These are phyloP conservation scores for Hypoxylon intermedium DNA, from an alignment of 495 filamentous ascomycete species.

Conservation along the genomic window DNA sequence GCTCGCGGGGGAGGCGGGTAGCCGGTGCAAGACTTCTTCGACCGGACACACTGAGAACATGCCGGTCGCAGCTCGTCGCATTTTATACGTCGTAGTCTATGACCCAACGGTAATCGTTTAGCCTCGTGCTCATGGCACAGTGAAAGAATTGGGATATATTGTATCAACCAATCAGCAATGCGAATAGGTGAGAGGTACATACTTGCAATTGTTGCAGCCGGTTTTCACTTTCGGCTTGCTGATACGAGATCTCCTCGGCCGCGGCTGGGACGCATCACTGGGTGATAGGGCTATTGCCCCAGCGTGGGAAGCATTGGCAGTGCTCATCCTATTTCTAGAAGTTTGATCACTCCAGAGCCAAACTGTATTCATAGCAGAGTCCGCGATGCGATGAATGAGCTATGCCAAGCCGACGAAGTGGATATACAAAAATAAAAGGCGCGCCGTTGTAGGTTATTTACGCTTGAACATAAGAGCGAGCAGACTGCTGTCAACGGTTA, in stretches of 20 bases:
- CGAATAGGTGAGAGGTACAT: conserved; percentile 45
- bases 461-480: conserved; percentile 1
- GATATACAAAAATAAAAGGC: background rate
- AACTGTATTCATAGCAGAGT: conserved; percentile 18
- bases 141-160: conserved; percentile 15
- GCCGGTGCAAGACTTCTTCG: conserved; percentile 57
- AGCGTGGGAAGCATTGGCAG: conserved; percentile 8
- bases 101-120: conserved; percentile 25
- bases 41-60: conserved; percentile 63
- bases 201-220: conserved; percentile 66
- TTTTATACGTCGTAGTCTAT: conserved; percentile 68
- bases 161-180: too few relatives aligned
- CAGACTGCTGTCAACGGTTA: conserved; percentile 4
- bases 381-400: too few relatives aligned
- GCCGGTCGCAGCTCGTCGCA: conserved; percentile 69
- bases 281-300: conserved; percentile 6
- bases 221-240: conserved; percentile 62
- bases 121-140: conserved; percentile 15
- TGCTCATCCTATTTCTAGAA: conserved; percentile 21
- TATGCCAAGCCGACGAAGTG: background rate
- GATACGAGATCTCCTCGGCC: conserved; percentile 48
- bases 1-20: conserved; percentile 58
- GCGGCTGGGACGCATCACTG: conserved; percentile 18
- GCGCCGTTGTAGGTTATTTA: conserved; percentile 1
- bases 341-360: conserved; percentile 14